Evolutionary conservation across 768 basidiomycete genomes (phyloP).

Genomic region (Hortiboletus flavorubellus): DNA sequence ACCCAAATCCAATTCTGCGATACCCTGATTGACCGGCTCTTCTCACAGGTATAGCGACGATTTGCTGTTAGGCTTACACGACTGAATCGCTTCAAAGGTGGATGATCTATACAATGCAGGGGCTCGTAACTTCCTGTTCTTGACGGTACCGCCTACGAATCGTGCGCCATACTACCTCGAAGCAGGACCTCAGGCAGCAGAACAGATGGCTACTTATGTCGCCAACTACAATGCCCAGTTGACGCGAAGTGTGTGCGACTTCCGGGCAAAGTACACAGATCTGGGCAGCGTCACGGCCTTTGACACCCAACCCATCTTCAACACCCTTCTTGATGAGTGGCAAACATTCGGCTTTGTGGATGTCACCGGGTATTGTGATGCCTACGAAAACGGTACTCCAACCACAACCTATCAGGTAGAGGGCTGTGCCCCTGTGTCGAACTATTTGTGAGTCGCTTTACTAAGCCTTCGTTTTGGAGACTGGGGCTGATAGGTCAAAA

Average conservation of each 20-base stretch:
- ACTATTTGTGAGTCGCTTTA: constrained; percentile 51
- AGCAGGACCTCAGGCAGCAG: constrained; percentile 31
- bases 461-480: background rate
- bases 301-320: constrained; percentile 57
- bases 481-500: background rate
- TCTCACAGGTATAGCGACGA: constrained; percentile 22
- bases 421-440: constrained; percentile 62
- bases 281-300: constrained; percentile 48
- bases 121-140: constrained; percentile 61
- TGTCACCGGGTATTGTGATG: constrained; percentile 54
- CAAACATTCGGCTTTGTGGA: constrained; percentile 55
- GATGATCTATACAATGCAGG: constrained; percentile 33
- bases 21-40: constrained; percentile 23
- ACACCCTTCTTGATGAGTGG: constrained; percentile 52
- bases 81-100: constrained; percentile 10
- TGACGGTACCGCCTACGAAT: constrained; percentile 57
- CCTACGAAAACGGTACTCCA: constrained; percentile 57
- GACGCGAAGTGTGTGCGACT: constrained; percentile 33
- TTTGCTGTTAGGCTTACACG: background rate
- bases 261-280: constrained; percentile 40
- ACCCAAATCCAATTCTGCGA: constrained; percentile 23
- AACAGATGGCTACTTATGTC: constrained; percentile 34
- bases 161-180: constrained; percentile 51
- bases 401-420: constrained; percentile 48
- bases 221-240: constrained; percentile 52